These are phyloP conservation scores for Trichoderma simmonsii DNA, from an alignment of 2,329 filamentous ascomycete genomes.

Conservation along the genomic window DNA sequence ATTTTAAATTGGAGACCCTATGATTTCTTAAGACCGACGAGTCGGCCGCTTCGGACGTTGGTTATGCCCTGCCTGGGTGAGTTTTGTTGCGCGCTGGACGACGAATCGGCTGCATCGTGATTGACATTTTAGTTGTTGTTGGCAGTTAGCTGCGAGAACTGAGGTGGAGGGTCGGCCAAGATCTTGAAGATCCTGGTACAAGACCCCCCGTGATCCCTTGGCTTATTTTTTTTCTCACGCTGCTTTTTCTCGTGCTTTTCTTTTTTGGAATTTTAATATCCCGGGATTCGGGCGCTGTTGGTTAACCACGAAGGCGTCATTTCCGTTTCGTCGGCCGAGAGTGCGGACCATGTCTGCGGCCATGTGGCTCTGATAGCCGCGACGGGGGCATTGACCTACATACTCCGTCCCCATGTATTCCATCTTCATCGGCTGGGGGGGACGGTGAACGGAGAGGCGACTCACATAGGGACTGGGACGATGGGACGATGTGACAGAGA, in stretches of 20 bases:
- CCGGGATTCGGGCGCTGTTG: neutral
- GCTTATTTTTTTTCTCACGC: neutral
- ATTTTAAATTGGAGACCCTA: conserved; percentile 1
- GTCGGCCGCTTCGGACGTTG: conserved; percentile 1
- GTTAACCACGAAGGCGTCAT: neutral
- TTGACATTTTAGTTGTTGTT: neutral
- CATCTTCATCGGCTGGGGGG: neutral
- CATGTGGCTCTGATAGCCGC: neutral
- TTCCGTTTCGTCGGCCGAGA: neutral
- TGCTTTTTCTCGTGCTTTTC: neutral
- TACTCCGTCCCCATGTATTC: neutral
- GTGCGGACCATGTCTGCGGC: neutral
- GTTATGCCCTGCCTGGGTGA: neutral
- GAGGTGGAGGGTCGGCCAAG: conserved; percentile 1
- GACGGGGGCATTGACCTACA: neutral
- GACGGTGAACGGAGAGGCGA: neutral
- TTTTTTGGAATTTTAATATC: neutral
- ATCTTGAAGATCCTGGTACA: conserved; percentile 12
- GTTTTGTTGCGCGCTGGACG: neutral
- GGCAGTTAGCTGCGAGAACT: neutral
- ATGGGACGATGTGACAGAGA: neutral
- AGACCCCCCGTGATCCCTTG: conserved; percentile 2
- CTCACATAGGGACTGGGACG: neutral
- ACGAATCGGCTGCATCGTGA: neutral
- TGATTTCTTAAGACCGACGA: neutral